These are phyloP conservation scores for Tulasnella sp. DNA, from an alignment of 768 basidiomycete species.

Conservation along the genomic window DNA sequence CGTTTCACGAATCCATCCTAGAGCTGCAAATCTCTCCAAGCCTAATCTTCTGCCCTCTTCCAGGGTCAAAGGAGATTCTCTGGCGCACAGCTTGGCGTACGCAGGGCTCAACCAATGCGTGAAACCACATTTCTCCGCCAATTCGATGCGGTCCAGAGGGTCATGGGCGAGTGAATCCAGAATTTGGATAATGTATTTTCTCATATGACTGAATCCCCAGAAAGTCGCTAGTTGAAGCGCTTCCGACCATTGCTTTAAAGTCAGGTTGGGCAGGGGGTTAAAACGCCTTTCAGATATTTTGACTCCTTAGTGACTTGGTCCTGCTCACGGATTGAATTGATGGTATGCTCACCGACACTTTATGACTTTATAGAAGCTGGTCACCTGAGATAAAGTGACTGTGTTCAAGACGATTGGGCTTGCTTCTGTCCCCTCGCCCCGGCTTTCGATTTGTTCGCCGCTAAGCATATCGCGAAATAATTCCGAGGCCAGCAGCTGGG, in stretches of 20 bases:
- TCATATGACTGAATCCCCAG: neutral
- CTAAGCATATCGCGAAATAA: neutral
- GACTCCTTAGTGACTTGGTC: too few relatives aligned
- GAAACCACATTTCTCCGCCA: neutral
- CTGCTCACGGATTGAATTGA: too few relatives aligned
- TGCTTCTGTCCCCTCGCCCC: neutral
- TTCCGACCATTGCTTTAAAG: neutral
- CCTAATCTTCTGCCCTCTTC: neutral
- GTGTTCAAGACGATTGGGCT: neutral
- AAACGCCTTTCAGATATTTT: neutral
- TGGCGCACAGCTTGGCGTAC: conserved; percentile 1
- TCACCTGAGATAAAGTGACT: neutral
- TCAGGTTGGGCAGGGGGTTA: neutral
- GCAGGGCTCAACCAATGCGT: conserved; percentile 11
- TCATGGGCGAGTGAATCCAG: neutral
- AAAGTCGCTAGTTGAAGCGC: conserved; percentile 1
- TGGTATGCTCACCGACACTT: neutral
- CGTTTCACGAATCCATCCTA: neutral
- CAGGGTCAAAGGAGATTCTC: neutral
- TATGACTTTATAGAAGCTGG: neutral
- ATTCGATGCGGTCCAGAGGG: neutral
- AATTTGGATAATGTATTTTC: neutral
- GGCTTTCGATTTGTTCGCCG: neutral
- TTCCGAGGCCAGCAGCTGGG: neutral
- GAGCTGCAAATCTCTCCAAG: conserved; percentile 1